phyloP scores from a whole-genome alignment of 2,329 filamentous ascomycete genomes.

The Periconia digitata region DNA sequence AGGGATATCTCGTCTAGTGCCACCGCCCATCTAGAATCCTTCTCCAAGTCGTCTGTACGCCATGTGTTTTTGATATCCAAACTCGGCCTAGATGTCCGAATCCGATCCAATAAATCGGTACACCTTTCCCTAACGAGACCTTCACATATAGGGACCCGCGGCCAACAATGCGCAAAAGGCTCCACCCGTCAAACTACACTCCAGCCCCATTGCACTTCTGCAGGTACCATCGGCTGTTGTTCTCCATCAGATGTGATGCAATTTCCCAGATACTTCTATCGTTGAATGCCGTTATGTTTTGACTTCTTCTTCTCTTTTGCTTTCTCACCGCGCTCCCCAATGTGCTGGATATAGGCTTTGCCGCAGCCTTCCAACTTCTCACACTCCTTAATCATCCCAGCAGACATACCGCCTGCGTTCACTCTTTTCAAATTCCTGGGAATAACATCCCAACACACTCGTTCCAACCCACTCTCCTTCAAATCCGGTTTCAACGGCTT shows the following conservation, averaged over 20 bases:
- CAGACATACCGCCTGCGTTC: constrained; percentile 56
- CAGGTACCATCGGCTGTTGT: constrained; percentile 22
- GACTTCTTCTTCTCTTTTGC: constrained; percentile 15
- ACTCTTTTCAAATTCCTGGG: constrained; percentile 50
- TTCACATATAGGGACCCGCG: neutral
- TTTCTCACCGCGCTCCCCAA: neutral
- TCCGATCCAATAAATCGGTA: neutral
- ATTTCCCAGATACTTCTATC: constrained; percentile 19
- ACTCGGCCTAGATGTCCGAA: neutral
- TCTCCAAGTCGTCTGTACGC: neutral
- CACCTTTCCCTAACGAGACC: neutral
- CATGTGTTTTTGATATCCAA: neutral
- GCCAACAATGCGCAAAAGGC: too few species aligned
- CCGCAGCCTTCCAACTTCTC: neutral
- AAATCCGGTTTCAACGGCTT: constrained; percentile 18
- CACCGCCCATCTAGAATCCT: neutral
- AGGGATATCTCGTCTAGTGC: neutral
- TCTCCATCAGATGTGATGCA: constrained; percentile 22
- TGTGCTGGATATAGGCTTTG: neutral
- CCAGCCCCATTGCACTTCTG: constrained; percentile 23
- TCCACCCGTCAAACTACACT: constrained; percentile 14
- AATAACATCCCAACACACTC: constrained; percentile 41
- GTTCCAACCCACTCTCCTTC: constrained; percentile 1
- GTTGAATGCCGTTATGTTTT: constrained; percentile 16
- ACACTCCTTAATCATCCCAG: constrained; percentile 31